phyloP scores from a whole-genome alignment of 148 eudicot genomes.

The Selenicereus undatus region DNA sequence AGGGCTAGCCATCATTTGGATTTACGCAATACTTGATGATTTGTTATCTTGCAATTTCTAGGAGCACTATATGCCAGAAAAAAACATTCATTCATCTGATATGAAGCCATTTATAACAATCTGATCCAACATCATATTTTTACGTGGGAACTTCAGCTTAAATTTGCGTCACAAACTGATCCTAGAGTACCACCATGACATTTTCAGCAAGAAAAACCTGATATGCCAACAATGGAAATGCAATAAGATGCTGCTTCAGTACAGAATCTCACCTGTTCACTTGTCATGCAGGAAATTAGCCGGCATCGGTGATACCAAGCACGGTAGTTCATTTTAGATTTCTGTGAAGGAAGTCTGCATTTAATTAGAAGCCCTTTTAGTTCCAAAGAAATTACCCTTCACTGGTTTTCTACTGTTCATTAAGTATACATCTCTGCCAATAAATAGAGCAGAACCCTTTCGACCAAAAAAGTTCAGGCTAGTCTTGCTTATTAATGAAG shows the following conservation, averaged over 20 bases:
- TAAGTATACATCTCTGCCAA: background rate
- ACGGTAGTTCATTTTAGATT: constrained; percentile 88
- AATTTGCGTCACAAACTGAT: too few species aligned
- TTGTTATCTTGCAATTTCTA: background rate
- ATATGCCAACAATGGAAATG: background rate
- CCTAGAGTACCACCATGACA: background rate
- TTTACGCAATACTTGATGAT: background rate
- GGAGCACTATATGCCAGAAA: background rate
- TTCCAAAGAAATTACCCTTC: background rate
- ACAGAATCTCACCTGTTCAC: constrained; percentile 52
- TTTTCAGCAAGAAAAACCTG: background rate
- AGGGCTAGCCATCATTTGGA: background rate
- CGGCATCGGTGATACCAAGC: constrained; percentile 88
- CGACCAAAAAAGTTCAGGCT: background rate
- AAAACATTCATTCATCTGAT: background rate
- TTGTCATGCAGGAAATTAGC: constrained; percentile 68
- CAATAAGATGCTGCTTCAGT: background rate
- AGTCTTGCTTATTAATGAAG: background rate
- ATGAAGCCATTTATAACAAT: background rate
- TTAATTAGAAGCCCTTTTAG: constrained; percentile 5
- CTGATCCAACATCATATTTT: background rate
- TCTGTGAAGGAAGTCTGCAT: constrained; percentile 39
- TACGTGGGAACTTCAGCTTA: too few species aligned
- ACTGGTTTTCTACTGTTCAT: background rate
- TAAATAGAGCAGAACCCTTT: background rate